phyloP scores from a whole-genome alignment of 2,329 filamentous ascomycete genomes.

The Arthrobotrys entomopaga region DNA sequence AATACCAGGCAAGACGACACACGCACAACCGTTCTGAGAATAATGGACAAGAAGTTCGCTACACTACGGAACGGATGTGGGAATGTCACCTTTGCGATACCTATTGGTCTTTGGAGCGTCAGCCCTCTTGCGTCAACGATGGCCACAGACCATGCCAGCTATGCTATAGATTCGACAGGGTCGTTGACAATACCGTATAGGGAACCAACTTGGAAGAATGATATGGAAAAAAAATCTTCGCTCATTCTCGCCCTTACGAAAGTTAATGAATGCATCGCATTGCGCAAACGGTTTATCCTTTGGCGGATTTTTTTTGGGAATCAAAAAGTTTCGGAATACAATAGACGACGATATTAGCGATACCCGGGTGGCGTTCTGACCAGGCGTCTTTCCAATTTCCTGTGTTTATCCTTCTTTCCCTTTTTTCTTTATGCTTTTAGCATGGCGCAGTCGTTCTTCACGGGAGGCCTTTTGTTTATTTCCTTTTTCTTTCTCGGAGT shows the following conservation, averaged over 20 bases:
- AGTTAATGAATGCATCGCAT: background rate
- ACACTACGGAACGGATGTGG: background rate
- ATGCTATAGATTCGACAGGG: background rate
- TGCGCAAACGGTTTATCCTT: background rate
- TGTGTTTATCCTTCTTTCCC: background rate
- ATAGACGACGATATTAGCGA: background rate
- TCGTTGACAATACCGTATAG: background rate
- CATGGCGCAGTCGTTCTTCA: background rate
- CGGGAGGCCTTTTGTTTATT: background rate
- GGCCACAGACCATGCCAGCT: conserved; percentile 11
- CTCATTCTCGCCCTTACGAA: background rate
- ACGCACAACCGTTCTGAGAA: background rate
- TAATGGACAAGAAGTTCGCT: background rate
- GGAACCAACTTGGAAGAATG: background rate
- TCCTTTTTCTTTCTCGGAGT: background rate
- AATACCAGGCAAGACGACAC: conserved; percentile 17
- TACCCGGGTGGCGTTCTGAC: too few species aligned
- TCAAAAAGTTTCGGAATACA: background rate
- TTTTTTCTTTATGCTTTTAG: conserved; percentile 2
- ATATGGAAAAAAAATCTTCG: background rate
- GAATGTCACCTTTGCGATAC: conserved; percentile 15
- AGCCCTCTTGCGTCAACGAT: background rate
- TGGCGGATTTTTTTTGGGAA: background rate
- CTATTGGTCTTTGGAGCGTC: background rate
- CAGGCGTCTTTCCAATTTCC: too few species aligned